Percentiles rank a stretch among this genome's conserved stretches.
Conservation (phyloP, 2,329 filamentous ascomycete genomes). For the Xylaria sp. region DNA sequence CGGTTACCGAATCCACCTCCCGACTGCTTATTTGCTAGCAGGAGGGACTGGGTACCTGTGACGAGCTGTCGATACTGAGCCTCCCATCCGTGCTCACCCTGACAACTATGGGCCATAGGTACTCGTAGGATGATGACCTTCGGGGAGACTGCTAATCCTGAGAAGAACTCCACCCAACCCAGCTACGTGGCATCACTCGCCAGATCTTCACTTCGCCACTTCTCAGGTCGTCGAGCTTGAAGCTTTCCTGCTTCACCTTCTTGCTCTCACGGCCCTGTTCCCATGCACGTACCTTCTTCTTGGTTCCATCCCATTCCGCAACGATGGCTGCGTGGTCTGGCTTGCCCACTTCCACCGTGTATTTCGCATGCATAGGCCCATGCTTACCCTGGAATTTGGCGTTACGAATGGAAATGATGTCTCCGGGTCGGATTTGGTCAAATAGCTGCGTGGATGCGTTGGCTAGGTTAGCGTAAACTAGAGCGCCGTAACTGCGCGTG, state of each 20-base stretch:
- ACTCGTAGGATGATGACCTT: slow-evolving; percentile 27
- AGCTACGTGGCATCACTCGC: slow-evolving; percentile 89
- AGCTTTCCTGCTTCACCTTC: slow-evolving; percentile 93
- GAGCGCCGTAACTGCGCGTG: slow-evolving; percentile 84
- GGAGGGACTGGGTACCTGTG: slow-evolving; percentile 16
- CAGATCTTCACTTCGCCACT: slow-evolving; percentile 97
- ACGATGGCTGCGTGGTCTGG: slow-evolving; percentile 89
- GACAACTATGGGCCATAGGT: slow-evolving; percentile 33
- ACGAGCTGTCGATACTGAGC: slow-evolving; percentile 28
- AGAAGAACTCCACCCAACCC: slow-evolving; percentile 81
- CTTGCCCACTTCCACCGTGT: slow-evolving; percentile 84
- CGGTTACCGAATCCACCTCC: background rate
- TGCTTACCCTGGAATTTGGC: slow-evolving; percentile 94
- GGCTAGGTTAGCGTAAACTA: slow-evolving; percentile 92
- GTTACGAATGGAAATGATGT: slow-evolving; percentile 91
- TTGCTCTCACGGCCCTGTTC: slow-evolving; percentile 93
- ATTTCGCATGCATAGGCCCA: slow-evolving; percentile 94
- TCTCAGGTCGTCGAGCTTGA: slow-evolving; percentile 86
- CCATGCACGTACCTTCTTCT: slow-evolving; percentile 96
- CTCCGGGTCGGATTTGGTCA: slow-evolving; percentile 90
- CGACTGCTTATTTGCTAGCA: background rate
- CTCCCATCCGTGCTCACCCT: slow-evolving; percentile 31
- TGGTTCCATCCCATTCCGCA: slow-evolving; percentile 95
- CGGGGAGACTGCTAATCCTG: slow-evolving; percentile 51
- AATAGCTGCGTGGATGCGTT: slow-evolving; percentile 89